Conservation (phyloP, 1,284 basidiomycete species). For the Chalciporus sp. region DNA sequence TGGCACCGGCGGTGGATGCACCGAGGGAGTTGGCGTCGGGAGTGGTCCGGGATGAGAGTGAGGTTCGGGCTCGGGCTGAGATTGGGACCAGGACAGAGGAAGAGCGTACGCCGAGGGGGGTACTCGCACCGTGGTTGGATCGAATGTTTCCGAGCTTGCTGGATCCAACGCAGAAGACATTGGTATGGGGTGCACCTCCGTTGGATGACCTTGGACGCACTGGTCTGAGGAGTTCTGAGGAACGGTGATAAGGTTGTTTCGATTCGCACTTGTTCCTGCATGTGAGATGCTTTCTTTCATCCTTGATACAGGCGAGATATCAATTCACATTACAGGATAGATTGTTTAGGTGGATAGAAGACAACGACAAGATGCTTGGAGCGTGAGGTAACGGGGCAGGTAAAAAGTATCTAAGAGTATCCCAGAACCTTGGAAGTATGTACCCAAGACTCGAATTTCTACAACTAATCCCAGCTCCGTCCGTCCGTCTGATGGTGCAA, state of each 20-base stretch:
- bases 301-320: background rate
- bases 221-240: slow-evolving; percentile 17
- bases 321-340: background rate
- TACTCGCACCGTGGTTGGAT: slow-evolving; percentile 50
- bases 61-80: background rate
- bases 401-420: background rate
- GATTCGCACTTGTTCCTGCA: background rate
- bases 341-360: background rate
- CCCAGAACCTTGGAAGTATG: background rate
- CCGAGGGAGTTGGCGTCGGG: background rate
- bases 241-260: background rate
- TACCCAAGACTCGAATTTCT: slow-evolving; percentile 2
- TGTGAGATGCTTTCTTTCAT: background rate
- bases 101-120: slow-evolving; percentile 31
- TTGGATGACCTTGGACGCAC: slow-evolving; percentile 57
- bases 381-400: background rate
- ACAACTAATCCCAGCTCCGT: slow-evolving; percentile 3
- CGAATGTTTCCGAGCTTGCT: slow-evolving; percentile 50
- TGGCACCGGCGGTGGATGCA: background rate
- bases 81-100: background rate
- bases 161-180: slow-evolving; percentile 59
- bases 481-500: background rate
- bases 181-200: slow-evolving; percentile 72
- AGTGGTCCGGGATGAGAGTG: background rate
- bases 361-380: background rate